phyloP scores from a whole-genome alignment of 192 early-diverging fungal genomes.

The Linderina pennispora region DNA sequence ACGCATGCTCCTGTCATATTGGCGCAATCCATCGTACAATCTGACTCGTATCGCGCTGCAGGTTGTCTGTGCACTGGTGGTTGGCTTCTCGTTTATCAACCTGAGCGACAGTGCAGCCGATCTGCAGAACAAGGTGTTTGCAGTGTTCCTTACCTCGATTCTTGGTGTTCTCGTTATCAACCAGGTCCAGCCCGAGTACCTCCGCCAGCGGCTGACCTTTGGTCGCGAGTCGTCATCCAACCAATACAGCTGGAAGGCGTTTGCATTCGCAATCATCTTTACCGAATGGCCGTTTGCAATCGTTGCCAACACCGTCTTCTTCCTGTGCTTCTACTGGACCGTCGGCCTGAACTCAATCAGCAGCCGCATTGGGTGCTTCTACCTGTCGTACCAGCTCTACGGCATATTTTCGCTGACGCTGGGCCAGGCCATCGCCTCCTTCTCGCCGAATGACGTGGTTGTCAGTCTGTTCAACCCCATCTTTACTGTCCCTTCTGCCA shows the following conservation, averaged over 20 bases:
- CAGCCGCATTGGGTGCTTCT: conserved; percentile 49
- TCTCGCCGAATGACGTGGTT: conserved; percentile 44
- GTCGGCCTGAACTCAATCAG: conserved; percentile 44
- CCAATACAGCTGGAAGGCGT: conserved; percentile 57
- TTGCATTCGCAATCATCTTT: conserved; percentile 48
- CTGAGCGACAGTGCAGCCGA: conserved; percentile 46
- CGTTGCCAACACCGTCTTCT: conserved; percentile 50
- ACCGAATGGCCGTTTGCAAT: conserved; percentile 60
- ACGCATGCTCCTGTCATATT: conserved; percentile 57
- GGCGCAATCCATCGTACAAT: conserved; percentile 62
- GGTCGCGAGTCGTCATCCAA: conserved; percentile 53
- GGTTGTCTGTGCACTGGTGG: conserved; percentile 48
- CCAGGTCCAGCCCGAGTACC: conserved; percentile 54
- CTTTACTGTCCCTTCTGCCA: conserved; percentile 49
- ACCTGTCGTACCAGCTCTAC: conserved; percentile 45
- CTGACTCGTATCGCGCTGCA: conserved; percentile 53
- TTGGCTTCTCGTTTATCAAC: conserved; percentile 66
- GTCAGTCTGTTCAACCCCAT: conserved; percentile 56
- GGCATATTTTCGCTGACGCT: conserved; percentile 58
- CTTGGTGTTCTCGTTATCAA: conserved; percentile 57
- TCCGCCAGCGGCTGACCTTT: conserved; percentile 53
- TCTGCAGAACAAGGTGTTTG: conserved; percentile 56
- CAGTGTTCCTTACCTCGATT: conserved; percentile 56
- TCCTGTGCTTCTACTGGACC: conserved; percentile 62
- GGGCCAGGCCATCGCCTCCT: conserved; percentile 57